These are phyloP conservation scores for Selenicereus undatus DNA, from an alignment of 148 eudicot genomes.

Conservation along the genomic window DNA sequence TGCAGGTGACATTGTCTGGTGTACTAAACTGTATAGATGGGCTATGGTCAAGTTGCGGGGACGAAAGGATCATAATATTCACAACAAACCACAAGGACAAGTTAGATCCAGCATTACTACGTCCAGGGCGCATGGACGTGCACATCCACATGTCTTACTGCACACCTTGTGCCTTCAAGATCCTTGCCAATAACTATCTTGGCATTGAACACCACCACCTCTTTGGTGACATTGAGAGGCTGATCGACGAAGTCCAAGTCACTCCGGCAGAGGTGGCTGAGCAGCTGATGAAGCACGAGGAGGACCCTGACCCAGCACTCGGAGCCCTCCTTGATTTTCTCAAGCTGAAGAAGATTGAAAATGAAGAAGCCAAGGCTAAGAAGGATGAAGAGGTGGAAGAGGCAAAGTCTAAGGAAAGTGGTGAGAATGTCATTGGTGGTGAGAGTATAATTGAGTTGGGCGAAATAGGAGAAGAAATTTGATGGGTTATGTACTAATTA, in stretches of 20 bases:
- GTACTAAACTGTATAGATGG: conserved; percentile 55
- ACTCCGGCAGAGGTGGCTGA: conserved; percentile 51
- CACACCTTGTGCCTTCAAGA: conserved; percentile 29
- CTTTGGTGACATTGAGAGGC: conserved; percentile 26
- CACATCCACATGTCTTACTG: conserved; percentile 60
- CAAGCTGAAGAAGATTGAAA: conserved; percentile 14
- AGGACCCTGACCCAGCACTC: conserved; percentile 25
- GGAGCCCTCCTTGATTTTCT: conserved; percentile 29
- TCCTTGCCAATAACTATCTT: conserved; percentile 39
- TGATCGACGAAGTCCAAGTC: conserved; percentile 23
- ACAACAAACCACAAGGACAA: conserved; percentile 59
- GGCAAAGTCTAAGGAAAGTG: background rate
- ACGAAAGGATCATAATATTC: conserved; percentile 53
- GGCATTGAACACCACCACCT: conserved; percentile 26
- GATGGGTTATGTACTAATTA: background rate
- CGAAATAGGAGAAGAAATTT: background rate
- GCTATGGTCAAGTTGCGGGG: conserved; percentile 60
- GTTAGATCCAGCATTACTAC: conserved; percentile 52
- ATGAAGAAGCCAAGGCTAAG: conserved; percentile 25
- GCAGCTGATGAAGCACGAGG: conserved; percentile 35
- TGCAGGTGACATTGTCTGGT: conserved; percentile 48
- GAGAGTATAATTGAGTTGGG: background rate
- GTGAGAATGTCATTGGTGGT: background rate
- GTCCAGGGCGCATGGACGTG: conserved; percentile 64
- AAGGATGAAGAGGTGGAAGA: background rate